phyloP scores from a whole-genome alignment of 169 alveolate species.

The Plasmodium chabaudi region DNA sequence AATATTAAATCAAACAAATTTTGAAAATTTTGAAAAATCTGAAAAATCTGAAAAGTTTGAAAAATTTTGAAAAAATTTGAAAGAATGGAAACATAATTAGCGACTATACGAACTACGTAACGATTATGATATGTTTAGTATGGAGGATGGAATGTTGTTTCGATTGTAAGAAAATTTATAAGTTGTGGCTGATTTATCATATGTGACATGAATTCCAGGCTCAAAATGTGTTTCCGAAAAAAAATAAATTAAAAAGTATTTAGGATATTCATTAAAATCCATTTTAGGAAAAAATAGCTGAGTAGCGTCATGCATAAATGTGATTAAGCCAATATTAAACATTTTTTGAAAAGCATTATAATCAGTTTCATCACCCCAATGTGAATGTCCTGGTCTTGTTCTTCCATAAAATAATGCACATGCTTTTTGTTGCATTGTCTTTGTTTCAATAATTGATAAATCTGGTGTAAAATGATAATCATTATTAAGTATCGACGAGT shows the following conservation, averaged over 20 bases:
- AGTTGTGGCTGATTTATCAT: not conserved
- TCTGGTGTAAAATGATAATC: slow-evolving; percentile 53
- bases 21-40: too few relatives aligned
- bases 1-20: too few relatives aligned
- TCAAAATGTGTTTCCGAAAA: slow-evolving; percentile 62
- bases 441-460: slow-evolving; percentile 28
- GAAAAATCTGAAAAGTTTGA: too few relatives aligned
- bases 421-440: slow-evolving; percentile 44
- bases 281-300: slow-evolving; percentile 34
- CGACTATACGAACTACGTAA: too few relatives aligned
- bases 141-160: slow-evolving; percentile 19
- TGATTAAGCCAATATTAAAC: slow-evolving; percentile 62
- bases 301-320: slow-evolving; percentile 39
- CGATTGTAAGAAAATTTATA: slow-evolving; percentile 17
- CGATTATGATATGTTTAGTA: not conserved
- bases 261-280: slow-evolving; percentile 21
- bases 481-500: slow-evolving; percentile 56
- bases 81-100: too few relatives aligned
- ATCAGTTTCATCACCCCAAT: slow-evolving; percentile 74
- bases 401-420: slow-evolving; percentile 51
- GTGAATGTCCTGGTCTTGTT: slow-evolving; percentile 59
- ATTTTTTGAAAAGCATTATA: slow-evolving; percentile 69
- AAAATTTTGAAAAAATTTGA: too few relatives aligned
- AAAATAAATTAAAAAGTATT: slow-evolving; percentile 29
- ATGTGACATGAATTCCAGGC: slow-evolving; percentile 20